These are phyloP conservation scores for Dryadomyces quercus-mongolicae DNA, from an alignment of 2,329 filamentous ascomycete genomes.

Conservation along the genomic window DNA sequence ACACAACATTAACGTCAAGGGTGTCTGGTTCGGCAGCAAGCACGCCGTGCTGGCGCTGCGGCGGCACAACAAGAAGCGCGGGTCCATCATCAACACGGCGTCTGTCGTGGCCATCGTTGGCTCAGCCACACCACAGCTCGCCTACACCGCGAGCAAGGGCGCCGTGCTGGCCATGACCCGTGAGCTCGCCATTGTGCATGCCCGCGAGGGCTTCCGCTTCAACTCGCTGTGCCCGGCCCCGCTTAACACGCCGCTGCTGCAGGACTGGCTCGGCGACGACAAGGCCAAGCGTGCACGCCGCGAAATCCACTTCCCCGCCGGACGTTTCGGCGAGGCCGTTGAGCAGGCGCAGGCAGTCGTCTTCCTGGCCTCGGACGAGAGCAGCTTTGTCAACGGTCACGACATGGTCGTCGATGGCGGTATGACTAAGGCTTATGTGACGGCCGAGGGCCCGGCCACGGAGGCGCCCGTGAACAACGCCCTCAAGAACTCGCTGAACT, in stretches of 20 bases:
- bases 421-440: slow-evolving; percentile 85
- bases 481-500: slow-evolving; percentile 22
- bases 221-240: slow-evolving; percentile 85
- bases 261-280: slow-evolving; percentile 90
- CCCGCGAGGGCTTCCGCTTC: slow-evolving; percentile 78
- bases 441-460: slow-evolving; percentile 45
- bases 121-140: slow-evolving; percentile 76
- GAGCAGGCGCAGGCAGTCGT: slow-evolving; percentile 86
- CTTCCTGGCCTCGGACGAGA: slow-evolving; percentile 79
- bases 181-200: slow-evolving; percentile 85
- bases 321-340: slow-evolving; percentile 83
- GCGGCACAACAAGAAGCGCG: slow-evolving; percentile 64
- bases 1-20: slow-evolving; percentile 92
- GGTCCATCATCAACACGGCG: slow-evolving; percentile 84
- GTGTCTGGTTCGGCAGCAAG: slow-evolving; percentile 94
- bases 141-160: slow-evolving; percentile 90
- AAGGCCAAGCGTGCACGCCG: slow-evolving; percentile 66
- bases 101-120: slow-evolving; percentile 81
- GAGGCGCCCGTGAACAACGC: slow-evolving; percentile 49
- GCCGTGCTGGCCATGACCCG: slow-evolving; percentile 83
- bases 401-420: slow-evolving; percentile 95
- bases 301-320: slow-evolving; percentile 80
- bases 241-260: slow-evolving; percentile 80
- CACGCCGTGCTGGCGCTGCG: slow-evolving; percentile 76
- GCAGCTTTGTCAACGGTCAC: slow-evolving; percentile 78